Base-by-base conservation (phyloP, 2,329 filamentous ascomycete species). In the Parastagonospora avenae region DNA sequence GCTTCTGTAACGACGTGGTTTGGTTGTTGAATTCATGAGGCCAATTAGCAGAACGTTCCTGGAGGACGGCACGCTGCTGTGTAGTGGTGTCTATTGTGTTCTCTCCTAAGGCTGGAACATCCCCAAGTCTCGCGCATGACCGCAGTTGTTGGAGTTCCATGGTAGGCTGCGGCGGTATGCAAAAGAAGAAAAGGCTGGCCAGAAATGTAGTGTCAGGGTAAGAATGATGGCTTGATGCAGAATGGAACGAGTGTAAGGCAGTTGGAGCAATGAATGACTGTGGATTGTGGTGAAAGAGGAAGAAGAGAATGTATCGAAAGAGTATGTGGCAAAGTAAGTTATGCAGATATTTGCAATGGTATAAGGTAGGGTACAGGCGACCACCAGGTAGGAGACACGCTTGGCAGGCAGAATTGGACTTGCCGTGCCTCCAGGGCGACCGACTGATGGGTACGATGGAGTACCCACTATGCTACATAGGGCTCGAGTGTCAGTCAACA, bases 221-320 rank as follows among this genome's bases (percentile, higher is more conserved):
- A 77, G 72, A 77, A 77, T 58, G 57, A 57, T 42, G 49, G 48
- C 42, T 35, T 75, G 66, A 63, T 44, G 54, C 49, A 62, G 48
- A 52, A 57, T 53, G 55, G 57, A 76, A 76, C 66, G 75, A 78
- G 74, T 70, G 72, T 76, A 59, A 71, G 68, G 71, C 62, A 63
- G 71, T 70, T 74, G 70, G 73, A 72, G 69, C 66, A 70, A 78
- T 68, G 74, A 78, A 74, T 75, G 75, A 76, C 74, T 75, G 61
- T 57, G 59, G 64, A 71, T 72, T 63, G 66, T 65, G 62, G 54
- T 60, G 55, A 62, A 63, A 43, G 46, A 55, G 45, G 52, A 66
- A 58, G 60, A 62, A 64, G 62, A 64, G 57, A 65, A 72, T 71
- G 65, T 65, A 71, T 62, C 59, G 64, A 19, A 60, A 56, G 60